Evolutionary conservation across 1,284 basidiomycete species (phyloP).

Genomic region (Neonothopanus nambi): DNA sequence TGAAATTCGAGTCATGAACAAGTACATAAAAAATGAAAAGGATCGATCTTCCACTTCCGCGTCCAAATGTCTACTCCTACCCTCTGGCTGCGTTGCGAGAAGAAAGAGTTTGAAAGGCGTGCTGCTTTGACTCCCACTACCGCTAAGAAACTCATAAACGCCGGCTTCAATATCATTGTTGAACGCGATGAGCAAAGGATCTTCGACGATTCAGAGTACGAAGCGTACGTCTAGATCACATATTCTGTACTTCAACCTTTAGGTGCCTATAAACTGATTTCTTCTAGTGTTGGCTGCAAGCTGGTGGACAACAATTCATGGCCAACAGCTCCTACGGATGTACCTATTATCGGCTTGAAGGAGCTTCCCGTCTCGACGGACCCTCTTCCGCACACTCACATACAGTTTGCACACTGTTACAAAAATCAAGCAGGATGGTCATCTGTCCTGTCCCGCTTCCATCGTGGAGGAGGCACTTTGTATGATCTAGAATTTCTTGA

Average conservation of each 20-base stretch:
- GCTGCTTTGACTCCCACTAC: slow-evolving; percentile 94
- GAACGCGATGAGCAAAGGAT: slow-evolving; percentile 95
- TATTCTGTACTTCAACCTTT: slow-evolving; percentile 13
- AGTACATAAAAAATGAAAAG: background rate
- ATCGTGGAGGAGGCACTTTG: slow-evolving; percentile 82
- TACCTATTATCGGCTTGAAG: slow-evolving; percentile 95
- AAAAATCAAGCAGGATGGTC: slow-evolving; percentile 96
- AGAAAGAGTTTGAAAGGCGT: slow-evolving; percentile 91
- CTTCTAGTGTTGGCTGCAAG: slow-evolving; percentile 80
- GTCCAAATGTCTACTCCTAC: slow-evolving; percentile 41
- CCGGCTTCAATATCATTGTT: slow-evolving; percentile 90
- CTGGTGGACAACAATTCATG: slow-evolving; percentile 91
- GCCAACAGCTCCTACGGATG: slow-evolving; percentile 74
- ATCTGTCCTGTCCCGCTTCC: slow-evolving; percentile 86
- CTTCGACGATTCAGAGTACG: slow-evolving; percentile 94
- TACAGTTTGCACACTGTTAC: slow-evolving; percentile 99
- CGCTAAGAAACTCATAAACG: slow-evolving; percentile 87
- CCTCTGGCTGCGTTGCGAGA: slow-evolving; percentile 94
- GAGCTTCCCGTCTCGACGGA: slow-evolving; percentile 85
- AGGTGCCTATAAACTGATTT: background rate
- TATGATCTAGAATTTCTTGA: slow-evolving; percentile 98
- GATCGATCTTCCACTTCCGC: background rate
- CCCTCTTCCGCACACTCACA: slow-evolving; percentile 91
- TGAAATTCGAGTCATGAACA: background rate
- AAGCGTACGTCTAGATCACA: slow-evolving; percentile 66